Evolutionary conservation across 169 alveolate species (phyloP).

Genomic region (Eimeria tenella): DNA sequence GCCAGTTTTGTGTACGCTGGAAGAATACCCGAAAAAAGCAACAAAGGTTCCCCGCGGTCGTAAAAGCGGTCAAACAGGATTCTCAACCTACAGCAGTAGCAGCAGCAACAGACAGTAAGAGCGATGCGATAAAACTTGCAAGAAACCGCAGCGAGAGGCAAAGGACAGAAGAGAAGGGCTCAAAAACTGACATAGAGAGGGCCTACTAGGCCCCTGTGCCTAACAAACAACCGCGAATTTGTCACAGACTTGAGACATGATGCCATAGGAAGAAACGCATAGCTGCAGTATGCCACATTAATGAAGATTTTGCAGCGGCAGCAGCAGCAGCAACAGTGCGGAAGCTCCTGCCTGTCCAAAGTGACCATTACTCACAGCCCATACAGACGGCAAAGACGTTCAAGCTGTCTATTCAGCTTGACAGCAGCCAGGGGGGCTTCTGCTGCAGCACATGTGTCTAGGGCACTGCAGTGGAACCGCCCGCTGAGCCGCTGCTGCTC

Average conservation of each 20-base stretch:
- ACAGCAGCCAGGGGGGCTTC: slow-evolving; percentile 49
- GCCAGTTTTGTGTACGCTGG: slow-evolving; percentile 68
- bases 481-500: slow-evolving; percentile 63
- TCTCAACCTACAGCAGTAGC: slow-evolving; percentile 58
- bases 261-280: not conserved
- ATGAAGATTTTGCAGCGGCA: not conserved
- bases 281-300: not conserved
- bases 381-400: slow-evolving; percentile 62
- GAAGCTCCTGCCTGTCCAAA: not conserved
- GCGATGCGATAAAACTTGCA: not conserved
- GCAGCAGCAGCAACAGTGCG: slow-evolving; percentile 16
- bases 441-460: slow-evolving; percentile 50
- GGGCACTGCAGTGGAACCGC: slow-evolving; percentile 44
- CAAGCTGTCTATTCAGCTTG: slow-evolving; percentile 46
- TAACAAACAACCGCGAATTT: too few relatives aligned
- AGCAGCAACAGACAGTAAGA: slow-evolving; percentile 25
- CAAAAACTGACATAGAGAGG: too few relatives aligned
- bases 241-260: too few relatives aligned
- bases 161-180: not conserved
- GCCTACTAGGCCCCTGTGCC: too few relatives aligned
- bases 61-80: slow-evolving; percentile 56
- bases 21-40: slow-evolving; percentile 40
- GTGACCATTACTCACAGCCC: slow-evolving; percentile 41
- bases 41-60: slow-evolving; percentile 73
- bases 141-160: not conserved